A percentile compares a stretch with the other conserved stretches of the same genome.
phyloP scores from a whole-genome alignment of 2,329 filamentous ascomycete genomes.

The Cercospora zeina region DNA sequence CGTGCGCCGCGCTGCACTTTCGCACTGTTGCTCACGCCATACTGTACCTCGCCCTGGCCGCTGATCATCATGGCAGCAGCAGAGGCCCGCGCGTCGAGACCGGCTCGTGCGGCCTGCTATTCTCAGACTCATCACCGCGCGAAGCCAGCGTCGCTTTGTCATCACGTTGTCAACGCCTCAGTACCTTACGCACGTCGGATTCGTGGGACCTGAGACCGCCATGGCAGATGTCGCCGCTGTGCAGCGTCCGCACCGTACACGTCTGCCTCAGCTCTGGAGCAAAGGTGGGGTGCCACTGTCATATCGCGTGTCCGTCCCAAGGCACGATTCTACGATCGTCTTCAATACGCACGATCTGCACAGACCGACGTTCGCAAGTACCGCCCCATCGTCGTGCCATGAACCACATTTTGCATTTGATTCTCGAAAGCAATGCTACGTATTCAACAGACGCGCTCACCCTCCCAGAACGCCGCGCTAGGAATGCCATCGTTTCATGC shows the following conservation, averaged over 20 bases:
- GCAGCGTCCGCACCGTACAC: not conserved
- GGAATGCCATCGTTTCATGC: slow-evolving; percentile 17
- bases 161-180: not conserved
- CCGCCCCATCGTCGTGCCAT: not conserved
- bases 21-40: not conserved
- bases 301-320: not conserved
- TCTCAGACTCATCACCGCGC: slow-evolving; percentile 3
- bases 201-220: not conserved
- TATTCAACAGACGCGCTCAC: not conserved
- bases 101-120: slow-evolving; percentile 7
- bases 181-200: not conserved
- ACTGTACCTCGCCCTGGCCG: not conserved
- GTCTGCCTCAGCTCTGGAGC: slow-evolving; percentile 1
- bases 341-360: slow-evolving; percentile 4
- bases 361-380: not conserved
- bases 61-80: slow-evolving; percentile 3
- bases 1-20: no score
- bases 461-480: slow-evolving; percentile 23
- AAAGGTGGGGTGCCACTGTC: not conserved
- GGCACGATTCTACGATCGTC: not conserved
- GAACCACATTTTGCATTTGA: not conserved
- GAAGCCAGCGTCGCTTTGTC: not conserved
- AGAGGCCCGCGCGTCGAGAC: not conserved
- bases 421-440: not conserved
- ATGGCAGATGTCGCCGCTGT: slow-evolving; percentile 1